Evolutionary conservation across 495 filamentous ascomycete species (phyloP), one percentile per base, ranked within the genome.

Genomic region (Monascus purpureus): DNA sequence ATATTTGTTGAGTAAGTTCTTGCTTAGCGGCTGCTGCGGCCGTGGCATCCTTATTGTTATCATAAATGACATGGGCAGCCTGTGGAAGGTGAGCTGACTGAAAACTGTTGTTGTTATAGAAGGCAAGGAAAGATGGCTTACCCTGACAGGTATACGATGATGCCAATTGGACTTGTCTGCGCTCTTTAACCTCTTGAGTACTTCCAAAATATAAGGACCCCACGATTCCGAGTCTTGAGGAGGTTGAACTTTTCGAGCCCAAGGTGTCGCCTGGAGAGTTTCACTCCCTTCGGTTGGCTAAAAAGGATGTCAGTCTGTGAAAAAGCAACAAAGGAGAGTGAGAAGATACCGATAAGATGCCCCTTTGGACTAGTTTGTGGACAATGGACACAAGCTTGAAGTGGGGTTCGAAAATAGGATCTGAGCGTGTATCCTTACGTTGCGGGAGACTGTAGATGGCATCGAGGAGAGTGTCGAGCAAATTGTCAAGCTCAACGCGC

Each of bases 151-250:
- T 62, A 99, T 84, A 2, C 90, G 80, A 45, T 99, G 90, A 49
- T 99, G 90, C 90, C 90, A 99, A 45, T 93, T 85, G 2, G 80
- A 76, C 56, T 94, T 93, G 46, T 99, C 90, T 14, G 82, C 83
- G 29, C 71, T 73, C 37, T 82, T 79, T 32, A 96, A 68, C 30
- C 72, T 70, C 32, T 72, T 76, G 29, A 96, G 56, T 2, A 77
- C 72, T 30, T 73, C 65, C 7, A 90, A 66, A 15, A 88, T 68
- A 41, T 82, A 92, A 8, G 63, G 45, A 29, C 82, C 74, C 81
- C 88, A 97, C 11, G 67, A 66, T 19, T 75, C 74, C 8, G 54
- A 37, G 16, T 75, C 71, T 17, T 65, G 49, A 2, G 69, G 61
- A 2, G 50, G 34, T 8, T 52, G 42, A 4, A 68, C 53, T 30